Conservation (phyloP, 1,139 yeast genomes). For the Blastobotrys elegans region DNA sequence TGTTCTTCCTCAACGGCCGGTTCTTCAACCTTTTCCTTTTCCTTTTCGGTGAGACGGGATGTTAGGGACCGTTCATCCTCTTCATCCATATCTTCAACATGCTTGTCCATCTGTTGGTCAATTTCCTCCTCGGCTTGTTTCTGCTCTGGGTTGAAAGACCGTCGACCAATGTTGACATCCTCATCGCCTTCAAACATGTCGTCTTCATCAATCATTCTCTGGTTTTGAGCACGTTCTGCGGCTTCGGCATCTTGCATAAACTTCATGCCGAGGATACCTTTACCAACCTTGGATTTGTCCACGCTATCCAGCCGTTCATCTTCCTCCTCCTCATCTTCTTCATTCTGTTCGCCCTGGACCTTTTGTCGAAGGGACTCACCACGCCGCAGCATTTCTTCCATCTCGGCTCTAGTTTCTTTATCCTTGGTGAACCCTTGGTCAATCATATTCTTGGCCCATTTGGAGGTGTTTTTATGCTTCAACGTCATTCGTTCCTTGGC, state of each 20-base stretch:
- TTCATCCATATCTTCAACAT: slow-evolving; percentile 46
- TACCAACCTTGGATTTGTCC: slow-evolving; percentile 49
- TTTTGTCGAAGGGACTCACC: slow-evolving; percentile 74
- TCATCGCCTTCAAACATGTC: slow-evolving; percentile 35
- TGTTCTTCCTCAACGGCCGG: slow-evolving; percentile 14
- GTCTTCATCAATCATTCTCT: slow-evolving; percentile 33
- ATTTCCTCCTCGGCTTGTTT: slow-evolving; percentile 41
- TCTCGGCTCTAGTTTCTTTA: slow-evolving; percentile 72
- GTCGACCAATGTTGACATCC: slow-evolving; percentile 63
- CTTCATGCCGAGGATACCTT: slow-evolving; percentile 90
- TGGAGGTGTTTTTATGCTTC: slow-evolving; percentile 73
- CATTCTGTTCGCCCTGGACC: slow-evolving; percentile 62
- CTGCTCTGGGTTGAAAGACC: slow-evolving; percentile 74
- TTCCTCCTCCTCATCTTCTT: slow-evolving; percentile 43
- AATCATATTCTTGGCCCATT: slow-evolving; percentile 90
- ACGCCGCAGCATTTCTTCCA: slow-evolving; percentile 89
- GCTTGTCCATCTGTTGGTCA: slow-evolving; percentile 32
- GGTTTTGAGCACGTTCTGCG: slow-evolving; percentile 43
- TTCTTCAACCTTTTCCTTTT: slow-evolving; percentile 7
- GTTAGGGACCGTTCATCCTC: slow-evolving; percentile 42
- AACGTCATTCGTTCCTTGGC: slow-evolving; percentile 91
- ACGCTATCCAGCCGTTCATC: slow-evolving; percentile 35
- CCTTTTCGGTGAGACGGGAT: slow-evolving; percentile 15
- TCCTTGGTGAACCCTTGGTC: slow-evolving; percentile 89
- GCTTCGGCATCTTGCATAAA: slow-evolving; percentile 88